Evolutionary conservation across 768 basidiomycete species (phyloP), one percentile per base, ranked within the genome.

Genomic region (Paxillus involutus): DNA sequence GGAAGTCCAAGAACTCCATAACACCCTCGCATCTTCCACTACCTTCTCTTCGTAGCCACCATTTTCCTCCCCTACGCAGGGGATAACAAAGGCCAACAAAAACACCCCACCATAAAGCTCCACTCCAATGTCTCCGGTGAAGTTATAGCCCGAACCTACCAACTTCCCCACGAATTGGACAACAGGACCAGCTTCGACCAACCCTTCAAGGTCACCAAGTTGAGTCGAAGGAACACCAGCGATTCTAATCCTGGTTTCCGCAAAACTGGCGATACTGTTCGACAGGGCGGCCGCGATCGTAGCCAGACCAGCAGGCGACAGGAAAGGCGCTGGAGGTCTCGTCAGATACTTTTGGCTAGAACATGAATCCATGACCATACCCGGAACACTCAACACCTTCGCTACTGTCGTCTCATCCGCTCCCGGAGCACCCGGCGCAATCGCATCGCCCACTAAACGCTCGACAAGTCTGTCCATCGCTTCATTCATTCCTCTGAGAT

Each of bases 391-490:
- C 50, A 68, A 54, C 17, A 69, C 30, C 24, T 33, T 55, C 14
- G 30, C 41, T 29, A 58, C 44, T 4, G 16, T 36, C 4, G 9
- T 41, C 9, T 51, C 57, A 13, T 52, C 55, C 2, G 33, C 47
- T 41, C 32, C 52, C 2, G 33, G 43, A 4, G 39, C 29, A 29
- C 39, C 45, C 3, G 4, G 0, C 4, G 39, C 13, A n/a, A 63
- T 56, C 7, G 44, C 44, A 24, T 40, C 47, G 32, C 24, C 55
- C 16, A 63, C 62, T 29, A 58, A 49, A 24, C 46, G 47, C 49
- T 60, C 71, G 2, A 81, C 67, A 1, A 81, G 54, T 3, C 43
- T 63, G 51, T 85, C 82, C 47, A 88, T 70, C 51, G 80, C 75
- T 14, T 68, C 67, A 2, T 51, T 70, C 36, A 62, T 61, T 8